Evolutionary conservation across 108 stramenopile species (phyloP).

Genomic region (Nitzschia putrida): DNA sequence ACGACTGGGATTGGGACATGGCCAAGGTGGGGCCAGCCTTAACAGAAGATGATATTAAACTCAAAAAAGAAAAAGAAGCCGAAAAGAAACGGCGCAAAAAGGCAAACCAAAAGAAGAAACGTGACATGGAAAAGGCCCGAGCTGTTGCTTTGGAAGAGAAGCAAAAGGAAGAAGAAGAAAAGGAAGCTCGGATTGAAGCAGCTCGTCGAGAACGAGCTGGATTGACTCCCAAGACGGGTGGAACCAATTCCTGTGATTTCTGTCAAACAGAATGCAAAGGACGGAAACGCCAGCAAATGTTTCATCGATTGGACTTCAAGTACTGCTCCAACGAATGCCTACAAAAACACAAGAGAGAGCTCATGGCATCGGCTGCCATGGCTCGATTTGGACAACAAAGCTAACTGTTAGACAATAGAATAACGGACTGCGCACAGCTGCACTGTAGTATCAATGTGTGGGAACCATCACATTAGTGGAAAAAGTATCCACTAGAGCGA

Average conservation of each 20-base stretch:
- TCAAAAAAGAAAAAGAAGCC: conserved; percentile 69
- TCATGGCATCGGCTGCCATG: conserved; percentile 81
- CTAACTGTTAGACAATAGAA: too few species aligned
- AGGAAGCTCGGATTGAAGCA: conserved; percentile 41
- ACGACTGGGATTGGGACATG: conserved; percentile 70
- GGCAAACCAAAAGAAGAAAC: conserved; percentile 78
- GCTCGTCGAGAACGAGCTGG: conserved; percentile 27
- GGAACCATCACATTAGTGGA: too few species aligned
- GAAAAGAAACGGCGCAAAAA: conserved; percentile 82
- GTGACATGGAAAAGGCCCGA: conserved; percentile 56
- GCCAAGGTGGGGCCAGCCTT: conserved; percentile 79
- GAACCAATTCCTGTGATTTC: conserved; percentile 72
- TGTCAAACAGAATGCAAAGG: conserved; percentile 68
- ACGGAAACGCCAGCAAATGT: conserved; percentile 68
- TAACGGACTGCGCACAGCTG: too few species aligned
- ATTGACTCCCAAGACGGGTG: background rate
- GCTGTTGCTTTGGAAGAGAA: conserved; percentile 33
- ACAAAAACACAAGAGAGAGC: conserved; percentile 84
- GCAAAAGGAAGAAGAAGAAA: conserved; percentile 35
- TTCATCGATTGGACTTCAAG: conserved; percentile 70
- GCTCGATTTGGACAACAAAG: conserved; percentile 41
- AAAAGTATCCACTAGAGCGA: too few species aligned
- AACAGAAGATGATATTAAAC: conserved; percentile 54
- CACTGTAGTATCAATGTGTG: too few species aligned
- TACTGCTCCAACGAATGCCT: conserved; percentile 88